Conservation (phyloP, 371 early-diverging fungal genomes). For the Batkoa obscura region DNA sequence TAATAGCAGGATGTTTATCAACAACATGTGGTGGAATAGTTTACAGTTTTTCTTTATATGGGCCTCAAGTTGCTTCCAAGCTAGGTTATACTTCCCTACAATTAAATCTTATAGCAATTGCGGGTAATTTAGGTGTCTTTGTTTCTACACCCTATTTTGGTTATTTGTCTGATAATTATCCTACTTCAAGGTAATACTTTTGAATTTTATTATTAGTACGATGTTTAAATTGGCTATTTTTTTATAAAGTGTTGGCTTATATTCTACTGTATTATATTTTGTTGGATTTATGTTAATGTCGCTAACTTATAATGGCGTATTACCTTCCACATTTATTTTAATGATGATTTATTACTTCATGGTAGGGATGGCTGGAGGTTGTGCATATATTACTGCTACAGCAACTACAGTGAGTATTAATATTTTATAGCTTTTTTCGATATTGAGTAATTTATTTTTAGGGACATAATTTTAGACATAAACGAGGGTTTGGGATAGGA, state of each 20-base stretch:
- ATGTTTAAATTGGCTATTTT: neutral
- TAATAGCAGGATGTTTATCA: slow-evolving; percentile 5
- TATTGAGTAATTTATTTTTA: slow-evolving; percentile 5
- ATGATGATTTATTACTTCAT: neutral
- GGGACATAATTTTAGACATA: slow-evolving; percentile 29
- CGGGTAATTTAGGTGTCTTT: slow-evolving; percentile 9
- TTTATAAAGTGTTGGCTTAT: neutral
- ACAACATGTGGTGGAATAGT: slow-evolving; percentile 6
- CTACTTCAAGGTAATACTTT: neutral
- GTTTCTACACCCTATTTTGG: slow-evolving; percentile 8
- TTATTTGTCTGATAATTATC: slow-evolving; percentile 6
- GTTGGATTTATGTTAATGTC: neutral
- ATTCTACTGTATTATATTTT: neutral
- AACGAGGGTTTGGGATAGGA: slow-evolving; percentile 40
- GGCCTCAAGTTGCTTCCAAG: slow-evolving; percentile 5
- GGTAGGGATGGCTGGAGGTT: neutral
- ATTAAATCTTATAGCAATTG: slow-evolving; percentile 8
- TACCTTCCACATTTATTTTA: neutral
- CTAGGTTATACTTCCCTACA: slow-evolving; percentile 7
- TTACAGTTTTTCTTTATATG: slow-evolving; percentile 9
- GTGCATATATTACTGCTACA: neutral
- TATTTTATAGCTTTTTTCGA: neutral
- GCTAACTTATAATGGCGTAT: slow-evolving; percentile 1
- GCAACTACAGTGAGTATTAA: neutral
- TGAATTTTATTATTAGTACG: neutral